These are phyloP conservation scores for Beauveria pseudobassiana DNA, from an alignment of 2,329 filamentous ascomycete species.

Conservation along the genomic window DNA sequence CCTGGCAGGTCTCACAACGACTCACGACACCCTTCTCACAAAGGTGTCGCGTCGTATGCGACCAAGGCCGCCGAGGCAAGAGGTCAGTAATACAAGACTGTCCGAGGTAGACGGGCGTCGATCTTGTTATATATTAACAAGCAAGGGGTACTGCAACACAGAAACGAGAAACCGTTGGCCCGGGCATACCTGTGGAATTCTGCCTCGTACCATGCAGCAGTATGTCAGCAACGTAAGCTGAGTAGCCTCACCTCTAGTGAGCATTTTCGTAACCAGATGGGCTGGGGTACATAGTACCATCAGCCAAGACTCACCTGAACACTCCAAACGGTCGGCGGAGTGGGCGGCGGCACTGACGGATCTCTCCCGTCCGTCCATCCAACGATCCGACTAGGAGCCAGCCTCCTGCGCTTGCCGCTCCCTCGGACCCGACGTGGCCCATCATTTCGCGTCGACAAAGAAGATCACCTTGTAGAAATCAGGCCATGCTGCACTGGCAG, in stretches of 20 bases:
- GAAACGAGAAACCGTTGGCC: no score
- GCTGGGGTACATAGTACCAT: no score
- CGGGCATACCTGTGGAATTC: background rate
- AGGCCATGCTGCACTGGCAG: background rate
- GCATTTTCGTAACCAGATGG: no score
- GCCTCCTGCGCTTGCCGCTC: background rate
- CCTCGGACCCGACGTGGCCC: background rate
- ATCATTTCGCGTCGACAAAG: background rate
- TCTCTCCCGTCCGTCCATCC: background rate
- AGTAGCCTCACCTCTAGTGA: no score
- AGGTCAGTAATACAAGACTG: background rate
- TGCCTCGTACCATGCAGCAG: background rate
- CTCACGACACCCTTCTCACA: background rate
- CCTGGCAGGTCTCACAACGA: background rate
- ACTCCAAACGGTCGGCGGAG: background rate
- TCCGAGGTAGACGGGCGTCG: background rate
- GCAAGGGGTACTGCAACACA: no score
- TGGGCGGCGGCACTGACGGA: background rate
- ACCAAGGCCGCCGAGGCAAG: background rate
- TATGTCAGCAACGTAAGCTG: no score
- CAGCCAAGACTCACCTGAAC: background rate
- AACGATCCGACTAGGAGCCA: background rate
- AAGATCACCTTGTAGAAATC: background rate
- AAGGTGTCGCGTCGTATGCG: background rate
- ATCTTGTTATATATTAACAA: no score